A percentile compares a stretch with the other conserved stretches of the same genome.
phyloP scores from a whole-genome alignment of 441 rosid genomes.

The Euphorbia celastroides region DNA sequence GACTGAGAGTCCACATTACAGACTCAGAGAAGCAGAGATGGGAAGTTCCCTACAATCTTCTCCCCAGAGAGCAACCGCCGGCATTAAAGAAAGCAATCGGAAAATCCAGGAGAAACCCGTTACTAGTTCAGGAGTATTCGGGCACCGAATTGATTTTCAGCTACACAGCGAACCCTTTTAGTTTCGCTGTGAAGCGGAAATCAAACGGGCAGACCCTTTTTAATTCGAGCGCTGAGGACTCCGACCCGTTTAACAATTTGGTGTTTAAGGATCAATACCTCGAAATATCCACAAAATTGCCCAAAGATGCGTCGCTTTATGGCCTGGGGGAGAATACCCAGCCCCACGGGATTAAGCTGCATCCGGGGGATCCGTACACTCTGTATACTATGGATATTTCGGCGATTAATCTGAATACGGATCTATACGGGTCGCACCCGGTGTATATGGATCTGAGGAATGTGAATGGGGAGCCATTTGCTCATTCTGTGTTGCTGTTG shows the following conservation, averaged over 20 bases:
- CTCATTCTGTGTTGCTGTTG: constrained; percentile 75
- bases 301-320: constrained; percentile 72
- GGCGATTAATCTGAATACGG: constrained; percentile 72
- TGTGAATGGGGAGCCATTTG: constrained; percentile 48
- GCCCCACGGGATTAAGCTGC: constrained; percentile 82
- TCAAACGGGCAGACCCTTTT: constrained; percentile 76
- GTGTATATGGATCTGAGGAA: constrained; percentile 93
- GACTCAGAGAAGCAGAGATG: constrained; percentile 82
- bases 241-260: constrained; percentile 47
- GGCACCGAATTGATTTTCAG: constrained; percentile 59
- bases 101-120: constrained; percentile 44
- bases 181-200: constrained; percentile 75
- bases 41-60: constrained; percentile 89
- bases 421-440: constrained; percentile 91
- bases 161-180: constrained; percentile 72
- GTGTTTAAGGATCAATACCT: constrained; percentile 96
- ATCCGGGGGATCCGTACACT: constrained; percentile 88
- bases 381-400: constrained; percentile 78
- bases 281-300: constrained; percentile 77
- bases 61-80: constrained; percentile 74
- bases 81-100: constrained; percentile 38
- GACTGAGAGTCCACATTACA: constrained; percentile 75
- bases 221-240: constrained; percentile 52
- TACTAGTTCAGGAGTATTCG: constrained; percentile 42
- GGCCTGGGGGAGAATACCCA: constrained; percentile 95